phyloP scores from a whole-genome alignment of 495 filamentous ascomycete genomes.

The Talaromyces ruber region DNA sequence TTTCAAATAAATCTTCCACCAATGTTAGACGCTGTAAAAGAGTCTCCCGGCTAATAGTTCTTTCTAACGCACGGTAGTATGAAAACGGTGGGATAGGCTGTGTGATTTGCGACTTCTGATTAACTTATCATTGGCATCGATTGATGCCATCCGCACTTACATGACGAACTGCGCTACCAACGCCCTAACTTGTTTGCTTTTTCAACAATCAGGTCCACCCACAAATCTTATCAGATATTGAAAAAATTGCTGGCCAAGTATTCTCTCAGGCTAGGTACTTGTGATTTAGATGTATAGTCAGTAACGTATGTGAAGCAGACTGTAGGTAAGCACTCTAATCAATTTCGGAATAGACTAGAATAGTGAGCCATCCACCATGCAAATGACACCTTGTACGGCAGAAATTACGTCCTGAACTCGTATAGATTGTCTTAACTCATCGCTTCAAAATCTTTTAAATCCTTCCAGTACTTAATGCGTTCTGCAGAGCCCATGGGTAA shows the following conservation, averaged over 20 bases:
- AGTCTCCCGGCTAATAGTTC: background rate
- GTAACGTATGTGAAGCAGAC: background rate
- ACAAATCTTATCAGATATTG: background rate
- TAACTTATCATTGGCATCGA: background rate
- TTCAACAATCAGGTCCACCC: background rate
- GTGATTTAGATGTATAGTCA: background rate
- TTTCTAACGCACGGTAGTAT: background rate
- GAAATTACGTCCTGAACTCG: background rate
- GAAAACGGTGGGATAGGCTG: background rate
- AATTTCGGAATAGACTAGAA: background rate
- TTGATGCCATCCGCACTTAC: conserved; percentile 13
- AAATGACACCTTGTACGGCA: background rate
- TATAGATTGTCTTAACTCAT: background rate
- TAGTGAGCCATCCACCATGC: background rate
- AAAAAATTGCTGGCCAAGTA: background rate
- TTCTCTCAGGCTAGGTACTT: background rate
- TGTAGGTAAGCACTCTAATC: background rate
- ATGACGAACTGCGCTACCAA: conserved; percentile 6
- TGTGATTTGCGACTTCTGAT: background rate
- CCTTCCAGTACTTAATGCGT: background rate
- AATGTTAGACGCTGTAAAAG: background rate
- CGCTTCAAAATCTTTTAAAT: background rate
- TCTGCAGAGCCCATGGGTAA: background rate
- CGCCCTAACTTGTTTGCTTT: background rate
- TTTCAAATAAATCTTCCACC: background rate